Percentiles rank a stretch among this genome's conserved stretches.
Evolutionary conservation across 208 protist species (phyloP).

Genomic region (Acanthamoeba lenticulata): DNA sequence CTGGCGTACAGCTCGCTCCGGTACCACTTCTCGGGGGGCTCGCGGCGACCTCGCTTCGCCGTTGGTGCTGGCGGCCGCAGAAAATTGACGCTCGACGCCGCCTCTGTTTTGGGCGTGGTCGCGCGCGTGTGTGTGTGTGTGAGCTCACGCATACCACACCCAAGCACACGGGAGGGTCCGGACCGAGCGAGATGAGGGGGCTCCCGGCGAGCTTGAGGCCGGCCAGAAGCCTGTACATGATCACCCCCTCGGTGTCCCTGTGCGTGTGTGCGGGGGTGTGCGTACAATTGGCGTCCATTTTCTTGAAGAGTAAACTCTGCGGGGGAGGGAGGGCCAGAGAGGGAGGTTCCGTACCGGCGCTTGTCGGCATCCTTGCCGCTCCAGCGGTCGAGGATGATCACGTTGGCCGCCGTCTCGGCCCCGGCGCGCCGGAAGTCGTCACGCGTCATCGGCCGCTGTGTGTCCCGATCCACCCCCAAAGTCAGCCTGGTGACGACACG

Average conservation of each 20-base stretch:
- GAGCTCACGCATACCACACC: not conserved
- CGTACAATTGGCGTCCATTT: not conserved
- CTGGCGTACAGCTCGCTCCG: conserved; percentile 28
- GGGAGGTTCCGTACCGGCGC: not conserved
- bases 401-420: conserved; percentile 2
- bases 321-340: not conserved
- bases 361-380: not conserved
- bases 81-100: not conserved
- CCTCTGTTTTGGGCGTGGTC: not conserved
- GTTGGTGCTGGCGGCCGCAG: not conserved
- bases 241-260: conserved; percentile 2
- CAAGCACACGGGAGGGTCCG: not conserved
- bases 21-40: not conserved
- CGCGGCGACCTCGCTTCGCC: not conserved
- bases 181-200: conserved; percentile 27
- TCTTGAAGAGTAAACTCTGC: not conserved
- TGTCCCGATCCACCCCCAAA: too few relatives aligned
- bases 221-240: conserved; percentile 34
- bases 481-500: not conserved
- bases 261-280: too few relatives aligned
- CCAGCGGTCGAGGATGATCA: conserved; percentile 11
- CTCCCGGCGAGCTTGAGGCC: not conserved
- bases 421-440: conserved; percentile 37
- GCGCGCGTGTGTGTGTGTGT: not conserved
- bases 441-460: not conserved